Percentiles rank a stretch among this genome's conserved stretches.
These are phyloP conservation scores for Volvox reticuliferus DNA, from an alignment of 139 green algal genomes.

Conservation along the genomic window DNA sequence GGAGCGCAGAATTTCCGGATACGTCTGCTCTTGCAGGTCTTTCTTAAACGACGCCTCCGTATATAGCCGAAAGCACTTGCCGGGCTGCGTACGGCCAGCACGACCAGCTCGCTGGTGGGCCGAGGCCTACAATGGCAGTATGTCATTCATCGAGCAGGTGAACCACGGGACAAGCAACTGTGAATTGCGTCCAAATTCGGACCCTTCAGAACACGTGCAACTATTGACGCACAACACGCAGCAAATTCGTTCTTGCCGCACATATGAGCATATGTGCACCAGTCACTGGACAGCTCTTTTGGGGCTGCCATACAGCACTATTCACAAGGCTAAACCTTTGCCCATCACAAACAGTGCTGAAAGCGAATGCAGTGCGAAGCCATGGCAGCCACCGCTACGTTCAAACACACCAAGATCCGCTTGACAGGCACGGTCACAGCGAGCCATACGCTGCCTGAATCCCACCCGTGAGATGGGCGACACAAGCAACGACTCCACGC, in stretches of 20 bases:
- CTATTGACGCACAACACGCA: too few species aligned
- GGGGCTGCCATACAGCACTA: not conserved
- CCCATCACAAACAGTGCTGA: too few species aligned
- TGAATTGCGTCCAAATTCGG: too few species aligned
- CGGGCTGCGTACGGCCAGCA: slow-evolving; percentile 95
- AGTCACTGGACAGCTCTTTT: too few species aligned
- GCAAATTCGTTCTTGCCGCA: too few species aligned
- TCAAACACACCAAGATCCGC: not conserved
- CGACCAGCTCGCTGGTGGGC: slow-evolving; percentile 96
- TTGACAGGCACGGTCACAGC: not conserved
- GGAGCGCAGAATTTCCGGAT: slow-evolving; percentile 98
- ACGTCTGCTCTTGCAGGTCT: slow-evolving; percentile 99
- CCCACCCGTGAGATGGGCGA: slow-evolving; percentile 94
- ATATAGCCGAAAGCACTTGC: slow-evolving; percentile 99
- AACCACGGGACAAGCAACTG: too few species aligned
- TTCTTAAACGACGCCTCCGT: slow-evolving; percentile 95
- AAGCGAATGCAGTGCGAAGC: not conserved
- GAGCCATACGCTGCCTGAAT: not conserved
- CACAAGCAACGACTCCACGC: slow-evolving; percentile 97
- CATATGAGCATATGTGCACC: too few species aligned
- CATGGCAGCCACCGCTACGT: not conserved
- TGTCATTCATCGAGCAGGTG: too few species aligned
- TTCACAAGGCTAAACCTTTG: not conserved
- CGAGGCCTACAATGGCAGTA: slow-evolving; percentile 70
- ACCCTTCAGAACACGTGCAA: too few species aligned